Percentiles rank a stretch among this genome's conserved stretches.
Conservation (phyloP, 179 eudicot species). For the Nepenthes alata region DNA sequence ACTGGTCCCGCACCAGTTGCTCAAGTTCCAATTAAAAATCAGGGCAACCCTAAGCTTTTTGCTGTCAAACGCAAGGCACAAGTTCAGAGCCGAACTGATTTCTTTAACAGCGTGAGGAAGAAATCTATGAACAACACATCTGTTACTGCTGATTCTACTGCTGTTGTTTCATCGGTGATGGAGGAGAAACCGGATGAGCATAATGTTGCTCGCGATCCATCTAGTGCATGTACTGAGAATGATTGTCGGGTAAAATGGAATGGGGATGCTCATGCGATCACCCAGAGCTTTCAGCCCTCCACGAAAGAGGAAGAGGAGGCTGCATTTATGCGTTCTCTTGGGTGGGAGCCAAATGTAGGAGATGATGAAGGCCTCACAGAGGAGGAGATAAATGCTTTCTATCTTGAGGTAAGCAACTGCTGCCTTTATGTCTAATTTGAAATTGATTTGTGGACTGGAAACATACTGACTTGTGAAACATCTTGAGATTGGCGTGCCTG, state of each 20-base stretch:
- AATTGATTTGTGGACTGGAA: not conserved
- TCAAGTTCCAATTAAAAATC: constrained; percentile 26
- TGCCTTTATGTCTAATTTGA: not conserved
- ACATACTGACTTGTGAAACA: not conserved
- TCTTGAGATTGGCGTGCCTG: no score
- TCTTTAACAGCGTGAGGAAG: constrained; percentile 75
- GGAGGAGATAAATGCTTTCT: constrained; percentile 76
- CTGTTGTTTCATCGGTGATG: constrained; percentile 18
- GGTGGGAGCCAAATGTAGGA: constrained; percentile 74
- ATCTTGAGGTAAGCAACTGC: constrained; percentile 38
- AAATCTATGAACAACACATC: constrained; percentile 33
- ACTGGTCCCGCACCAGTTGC: constrained; percentile 24
- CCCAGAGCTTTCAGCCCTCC: constrained; percentile 10
- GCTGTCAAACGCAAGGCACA: constrained; percentile 41
- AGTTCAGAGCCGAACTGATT: constrained; percentile 62
- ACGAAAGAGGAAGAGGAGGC: constrained; percentile 60
- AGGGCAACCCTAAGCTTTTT: constrained; percentile 22
- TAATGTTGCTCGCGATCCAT: constrained; percentile 14
- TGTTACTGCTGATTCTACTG: constrained; percentile 17
- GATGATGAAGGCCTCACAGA: constrained; percentile 78
- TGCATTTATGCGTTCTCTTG: constrained; percentile 70
- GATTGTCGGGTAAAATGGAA: constrained; percentile 30
- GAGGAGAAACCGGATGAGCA: constrained; percentile 23
- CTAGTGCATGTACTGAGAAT: constrained; percentile 21
- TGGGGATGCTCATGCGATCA: constrained; percentile 25